phyloP scores from a whole-genome alignment of 177 flowering plant genomes.

The Vitis hybrid region DNA sequence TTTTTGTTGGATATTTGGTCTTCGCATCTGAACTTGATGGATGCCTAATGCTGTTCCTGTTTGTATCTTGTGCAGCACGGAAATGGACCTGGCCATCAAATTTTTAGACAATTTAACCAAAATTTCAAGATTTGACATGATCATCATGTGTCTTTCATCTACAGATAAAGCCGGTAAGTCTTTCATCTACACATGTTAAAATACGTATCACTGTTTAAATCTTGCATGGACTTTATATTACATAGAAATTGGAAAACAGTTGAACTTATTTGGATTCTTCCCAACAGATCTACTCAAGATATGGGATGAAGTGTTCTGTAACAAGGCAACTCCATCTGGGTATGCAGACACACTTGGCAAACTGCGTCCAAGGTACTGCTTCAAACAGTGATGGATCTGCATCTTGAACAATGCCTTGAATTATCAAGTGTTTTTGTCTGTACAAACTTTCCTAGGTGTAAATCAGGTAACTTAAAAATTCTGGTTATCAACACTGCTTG shows the following conservation, averaged over 20 bases:
- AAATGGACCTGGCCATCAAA: slow-evolving; percentile 59
- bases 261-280: not conserved
- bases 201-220: not conserved
- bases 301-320: slow-evolving; percentile 70
- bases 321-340: slow-evolving; percentile 45
- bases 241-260: too few relatives aligned
- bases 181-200: too few relatives aligned
- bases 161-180: slow-evolving; percentile 66
- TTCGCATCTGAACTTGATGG: not conserved
- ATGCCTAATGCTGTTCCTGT: not conserved
- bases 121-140: slow-evolving; percentile 77
- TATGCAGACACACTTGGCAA: slow-evolving; percentile 47
- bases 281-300: slow-evolving; percentile 62
- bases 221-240: not conserved
- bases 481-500: not conserved
- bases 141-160: slow-evolving; percentile 78
- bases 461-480: not conserved
- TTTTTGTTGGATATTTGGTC: not conserved
- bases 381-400: slow-evolving; percentile 17
- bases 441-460: not conserved
- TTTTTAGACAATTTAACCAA: slow-evolving; percentile 64
- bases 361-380: slow-evolving; percentile 56
- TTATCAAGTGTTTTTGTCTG: not conserved
- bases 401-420: not conserved
- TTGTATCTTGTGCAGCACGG: slow-evolving; percentile 59